Base-by-base conservation (phyloP, 768 basidiomycete species). In the Lentinus tigrinus region DNA sequence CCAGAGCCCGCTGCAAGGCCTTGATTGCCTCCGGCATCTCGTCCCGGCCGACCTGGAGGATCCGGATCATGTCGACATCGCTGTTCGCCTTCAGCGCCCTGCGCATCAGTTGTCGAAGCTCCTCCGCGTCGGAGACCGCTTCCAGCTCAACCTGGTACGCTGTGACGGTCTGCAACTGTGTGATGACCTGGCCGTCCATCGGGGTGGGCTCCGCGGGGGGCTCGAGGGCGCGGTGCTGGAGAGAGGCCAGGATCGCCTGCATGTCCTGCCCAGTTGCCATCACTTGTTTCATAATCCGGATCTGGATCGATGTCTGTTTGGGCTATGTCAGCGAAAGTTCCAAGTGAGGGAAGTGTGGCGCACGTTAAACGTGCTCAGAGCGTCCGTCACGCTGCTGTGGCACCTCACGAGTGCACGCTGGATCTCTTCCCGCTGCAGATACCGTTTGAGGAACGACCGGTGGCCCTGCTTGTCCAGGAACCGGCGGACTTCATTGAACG, bases 11-110 rank as follows among this genome's bases (percentile, higher is more conserved):
- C 72, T 90, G 89, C 17, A 93, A 75, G 3, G 90, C 85, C 73
- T 89, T 90, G 69, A 91, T 84, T 11, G 89, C 89, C 69, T 93
- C 91, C 1, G 87, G 85, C 80, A 90, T 86, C 69, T 90, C 87
- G 44, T 83, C 81, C 46, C 83, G 74, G 34, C 78, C 78, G 43
- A 87, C 80, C 62, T 88, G 82, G 39, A 91, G 74, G 1, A 85
- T 78, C n/a, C 77, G 74, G 31, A 89, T 72, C 78, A 91, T 83
- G 62, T 84, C 81, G 8, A 75, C 80, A 64, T 91, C 90, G 61
- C 75, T 85, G 53, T 80, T 80, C 6, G 81, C 75, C 52, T 77
- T 74, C 31, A 89, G 72, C 16, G 87, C 86, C 0, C 69, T 70
- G 6, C 81, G 80, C 77, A 92, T 80, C 48, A 88, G 77, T 56